These are phyloP conservation scores for Pseudopithomyces chartarum DNA, from an alignment of 2,329 filamentous ascomycete species.

Conservation along the genomic window DNA sequence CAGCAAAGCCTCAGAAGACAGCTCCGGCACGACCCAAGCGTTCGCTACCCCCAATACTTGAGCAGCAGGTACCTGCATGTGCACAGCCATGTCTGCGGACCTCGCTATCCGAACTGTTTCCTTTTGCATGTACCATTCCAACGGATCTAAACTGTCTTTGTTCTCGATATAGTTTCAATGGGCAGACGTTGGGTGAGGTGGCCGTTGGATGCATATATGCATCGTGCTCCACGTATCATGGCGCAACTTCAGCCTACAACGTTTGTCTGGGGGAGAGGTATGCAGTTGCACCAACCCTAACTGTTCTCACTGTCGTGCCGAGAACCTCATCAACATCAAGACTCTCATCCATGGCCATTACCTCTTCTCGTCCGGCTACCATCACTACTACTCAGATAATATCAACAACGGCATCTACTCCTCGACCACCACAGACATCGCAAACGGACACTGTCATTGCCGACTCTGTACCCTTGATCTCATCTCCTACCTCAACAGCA, in stretches of 20 bases:
- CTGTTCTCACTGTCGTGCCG: slow-evolving; percentile 35
- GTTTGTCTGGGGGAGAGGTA: slow-evolving; percentile 42
- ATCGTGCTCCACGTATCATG: slow-evolving; percentile 33
- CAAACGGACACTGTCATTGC: slow-evolving; percentile 29
- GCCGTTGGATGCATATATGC: slow-evolving; percentile 45
- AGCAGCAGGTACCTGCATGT: slow-evolving; percentile 40
- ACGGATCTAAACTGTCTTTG: slow-evolving; percentile 43
- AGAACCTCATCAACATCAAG: slow-evolving; percentile 24
- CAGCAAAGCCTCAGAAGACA: slow-evolving; percentile 35
- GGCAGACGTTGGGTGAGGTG: slow-evolving; percentile 45
- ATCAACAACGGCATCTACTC: slow-evolving; percentile 4
- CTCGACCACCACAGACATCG: slow-evolving; percentile 13
- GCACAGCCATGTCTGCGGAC: slow-evolving; percentile 43
- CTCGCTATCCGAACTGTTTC: slow-evolving; percentile 40
- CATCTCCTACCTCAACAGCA: slow-evolving; percentile 30
- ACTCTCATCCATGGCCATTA: slow-evolving; percentile 16
- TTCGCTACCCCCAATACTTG: slow-evolving; percentile 34
- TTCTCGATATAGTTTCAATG: slow-evolving; percentile 43
- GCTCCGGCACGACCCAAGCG: slow-evolving; percentile 24
- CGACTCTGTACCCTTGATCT: slow-evolving; percentile 29
- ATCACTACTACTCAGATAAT: slow-evolving; percentile 17
- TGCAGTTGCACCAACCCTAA: slow-evolving; percentile 44
- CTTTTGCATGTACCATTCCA: slow-evolving; percentile 40
- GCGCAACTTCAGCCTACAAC: slow-evolving; percentile 39
- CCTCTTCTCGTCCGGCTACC: slow-evolving; percentile 12